Conservation (phyloP, 257 asterid genomes). For the Solanum virginianum region DNA sequence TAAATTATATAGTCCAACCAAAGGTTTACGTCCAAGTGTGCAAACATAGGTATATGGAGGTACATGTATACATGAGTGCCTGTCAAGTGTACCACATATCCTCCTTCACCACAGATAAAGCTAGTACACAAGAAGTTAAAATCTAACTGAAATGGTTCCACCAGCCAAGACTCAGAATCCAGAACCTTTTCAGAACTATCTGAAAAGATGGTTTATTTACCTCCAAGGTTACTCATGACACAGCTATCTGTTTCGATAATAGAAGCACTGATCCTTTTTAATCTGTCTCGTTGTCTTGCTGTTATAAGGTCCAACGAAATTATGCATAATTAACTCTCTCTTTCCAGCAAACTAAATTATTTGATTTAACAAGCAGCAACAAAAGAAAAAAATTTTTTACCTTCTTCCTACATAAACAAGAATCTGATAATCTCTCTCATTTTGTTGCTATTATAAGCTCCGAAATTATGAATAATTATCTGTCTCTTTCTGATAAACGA, state of each 20-base stretch:
- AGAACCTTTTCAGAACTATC: not conserved
- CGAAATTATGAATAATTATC: not conserved
- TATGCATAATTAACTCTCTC: not conserved
- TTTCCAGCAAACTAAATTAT: not conserved
- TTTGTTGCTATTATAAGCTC: not conserved
- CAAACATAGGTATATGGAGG: not conserved
- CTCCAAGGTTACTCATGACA: not conserved
- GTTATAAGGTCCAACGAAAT: not conserved
- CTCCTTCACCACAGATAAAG: not conserved
- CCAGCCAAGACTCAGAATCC: not conserved
- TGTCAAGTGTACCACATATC: not conserved
- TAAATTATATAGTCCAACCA: not conserved
- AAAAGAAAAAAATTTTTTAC: not conserved
- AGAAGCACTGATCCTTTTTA: not conserved
- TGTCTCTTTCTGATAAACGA: not conserved
- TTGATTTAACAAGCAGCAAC: not conserved
- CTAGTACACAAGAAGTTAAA: not conserved
- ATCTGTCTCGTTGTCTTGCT: not conserved
- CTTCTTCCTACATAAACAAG: not conserved
- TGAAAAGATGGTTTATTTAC: not conserved
- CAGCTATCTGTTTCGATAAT: not conserved
- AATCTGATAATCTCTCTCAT: not conserved
- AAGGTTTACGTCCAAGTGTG: not conserved
- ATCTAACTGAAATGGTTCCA: not conserved
- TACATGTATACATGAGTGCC: not conserved